These are phyloP conservation scores for Ceratobasidium papillatum DNA, from an alignment of 1,284 basidiomycete species.

Conservation along the genomic window DNA sequence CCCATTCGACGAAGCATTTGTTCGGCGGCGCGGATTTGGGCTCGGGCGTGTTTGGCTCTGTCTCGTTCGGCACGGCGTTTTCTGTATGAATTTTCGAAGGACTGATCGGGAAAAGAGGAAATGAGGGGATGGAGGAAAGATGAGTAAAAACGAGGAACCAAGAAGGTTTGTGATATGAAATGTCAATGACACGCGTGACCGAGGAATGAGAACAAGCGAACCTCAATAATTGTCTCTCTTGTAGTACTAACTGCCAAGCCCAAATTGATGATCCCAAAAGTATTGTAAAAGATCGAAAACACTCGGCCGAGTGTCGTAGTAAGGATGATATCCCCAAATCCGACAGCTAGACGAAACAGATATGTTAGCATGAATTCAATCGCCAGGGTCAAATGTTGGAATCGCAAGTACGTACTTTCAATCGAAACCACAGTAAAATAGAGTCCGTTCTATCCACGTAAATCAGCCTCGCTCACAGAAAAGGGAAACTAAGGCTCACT, in stretches of 20 bases:
- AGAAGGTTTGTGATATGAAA: not conserved
- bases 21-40: constrained; percentile 61
- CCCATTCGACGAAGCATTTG: constrained; percentile 63
- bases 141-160: not conserved
- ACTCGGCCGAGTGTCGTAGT: constrained; percentile 59
- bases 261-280: constrained; percentile 57
- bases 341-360: too few relatives aligned
- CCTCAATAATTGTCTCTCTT: constrained; percentile 75
- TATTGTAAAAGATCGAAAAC: constrained; percentile 67
- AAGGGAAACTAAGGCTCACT: not conserved
- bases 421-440: constrained; percentile 74
- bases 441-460: constrained; percentile 25
- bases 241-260: constrained; percentile 70
- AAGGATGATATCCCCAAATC: constrained; percentile 81
- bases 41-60: constrained; percentile 53
- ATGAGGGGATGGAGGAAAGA: not conserved
- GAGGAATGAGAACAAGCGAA: too few relatives aligned
- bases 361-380: too few relatives aligned
- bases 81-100: constrained; percentile 67
- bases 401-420: constrained; percentile 55
- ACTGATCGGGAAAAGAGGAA: constrained; percentile 44
- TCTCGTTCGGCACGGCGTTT: constrained; percentile 58
- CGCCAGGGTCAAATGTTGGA: not conserved
- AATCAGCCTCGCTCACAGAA: too few relatives aligned
- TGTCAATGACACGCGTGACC: too few relatives aligned